These are phyloP conservation scores for Malus sieversii DNA, from an alignment of 306 rosid genomes.

Conservation along the genomic window DNA sequence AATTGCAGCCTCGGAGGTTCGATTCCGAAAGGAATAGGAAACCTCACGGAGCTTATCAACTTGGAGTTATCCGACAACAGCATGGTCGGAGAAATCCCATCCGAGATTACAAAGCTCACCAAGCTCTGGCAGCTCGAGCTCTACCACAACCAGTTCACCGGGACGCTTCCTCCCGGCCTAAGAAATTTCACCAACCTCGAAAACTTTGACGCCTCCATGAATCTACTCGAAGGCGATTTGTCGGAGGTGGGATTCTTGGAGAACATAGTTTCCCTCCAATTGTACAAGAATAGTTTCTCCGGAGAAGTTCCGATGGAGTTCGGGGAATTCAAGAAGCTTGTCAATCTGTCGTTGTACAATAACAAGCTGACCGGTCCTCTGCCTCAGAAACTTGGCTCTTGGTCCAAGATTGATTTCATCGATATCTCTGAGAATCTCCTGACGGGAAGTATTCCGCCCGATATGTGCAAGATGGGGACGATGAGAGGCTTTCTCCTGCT, in stretches of 20 bases:
- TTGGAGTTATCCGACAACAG: constrained; percentile 54
- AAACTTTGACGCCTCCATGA: constrained; percentile 58
- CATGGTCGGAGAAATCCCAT: constrained; percentile 58
- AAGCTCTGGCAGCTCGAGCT: constrained; percentile 74
- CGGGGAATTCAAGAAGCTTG: constrained; percentile 58
- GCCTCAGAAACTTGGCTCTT: constrained; percentile 70
- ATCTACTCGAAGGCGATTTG: constrained; percentile 52
- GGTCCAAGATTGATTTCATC: constrained; percentile 45
- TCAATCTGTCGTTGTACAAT: constrained; percentile 47
- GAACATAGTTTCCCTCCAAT: constrained; percentile 51
- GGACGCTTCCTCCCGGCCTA: constrained; percentile 52
- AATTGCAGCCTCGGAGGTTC: constrained; percentile 57
- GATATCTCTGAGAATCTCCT: constrained; percentile 71
- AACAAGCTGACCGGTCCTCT: constrained; percentile 59
- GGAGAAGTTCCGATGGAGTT: constrained; percentile 66
- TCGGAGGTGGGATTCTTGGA: constrained; percentile 38
- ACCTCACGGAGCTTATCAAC: constrained; percentile 44
- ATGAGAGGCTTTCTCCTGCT: constrained; percentile 41
- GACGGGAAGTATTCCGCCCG: constrained; percentile 70
- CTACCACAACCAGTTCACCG: constrained; percentile 47
- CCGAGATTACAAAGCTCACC: constrained; percentile 51
- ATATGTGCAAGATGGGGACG: constrained; percentile 66
- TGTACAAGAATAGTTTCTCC: constrained; percentile 40
- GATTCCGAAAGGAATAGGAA: constrained; percentile 62
- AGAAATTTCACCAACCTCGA: constrained; percentile 44